A percentile compares a stretch with the other conserved stretches of the same genome.
These are phyloP conservation scores for Breynia disticha DNA, from an alignment of 441 rosid species.

Conservation along the genomic window DNA sequence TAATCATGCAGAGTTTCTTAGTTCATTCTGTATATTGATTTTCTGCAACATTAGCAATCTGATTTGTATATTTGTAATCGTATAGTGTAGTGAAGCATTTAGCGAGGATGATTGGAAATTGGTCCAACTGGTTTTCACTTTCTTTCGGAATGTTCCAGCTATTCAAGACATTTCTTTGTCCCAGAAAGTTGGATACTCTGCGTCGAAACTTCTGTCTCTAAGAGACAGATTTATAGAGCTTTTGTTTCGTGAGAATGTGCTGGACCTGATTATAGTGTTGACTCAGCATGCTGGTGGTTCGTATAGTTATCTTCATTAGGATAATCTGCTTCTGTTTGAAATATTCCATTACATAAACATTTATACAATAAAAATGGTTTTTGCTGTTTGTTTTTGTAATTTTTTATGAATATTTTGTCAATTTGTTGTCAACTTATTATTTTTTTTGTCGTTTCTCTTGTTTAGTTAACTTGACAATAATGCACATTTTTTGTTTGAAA, in stretches of 20 bases:
- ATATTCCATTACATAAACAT: slow-evolving; percentile 61
- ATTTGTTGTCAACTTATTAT: too few species aligned
- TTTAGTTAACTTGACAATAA: too few species aligned
- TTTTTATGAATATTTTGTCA: too few species aligned
- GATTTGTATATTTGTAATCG: too few species aligned
- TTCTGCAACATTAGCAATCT: too few species aligned
- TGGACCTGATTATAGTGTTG: slow-evolving; percentile 64
- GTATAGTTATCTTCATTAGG: slow-evolving; percentile 59
- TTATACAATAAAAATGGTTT: too few species aligned
- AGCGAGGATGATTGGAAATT: slow-evolving; percentile 96
- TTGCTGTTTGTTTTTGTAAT: too few species aligned
- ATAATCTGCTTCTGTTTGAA: slow-evolving; percentile 78
- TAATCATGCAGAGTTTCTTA: too few species aligned
- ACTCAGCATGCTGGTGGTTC: slow-evolving; percentile 59
- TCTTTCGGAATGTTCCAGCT: slow-evolving; percentile 79
- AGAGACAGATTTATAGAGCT: slow-evolving; percentile 78
- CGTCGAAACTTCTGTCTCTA: slow-evolving; percentile 50
- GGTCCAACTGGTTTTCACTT: slow-evolving; percentile 81
- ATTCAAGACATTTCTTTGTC: slow-evolving; percentile 57
- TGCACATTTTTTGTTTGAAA: too few species aligned
- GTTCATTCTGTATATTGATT: neutral
- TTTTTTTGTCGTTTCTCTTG: too few species aligned
- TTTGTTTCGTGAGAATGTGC: slow-evolving; percentile 68
- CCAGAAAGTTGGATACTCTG: slow-evolving; percentile 71
- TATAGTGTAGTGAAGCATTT: slow-evolving; percentile 48